Percentiles rank a stretch among this genome's conserved stretches.
Evolutionary conservation across 139 green algal genomes (phyloP).

Genomic region (Trebouxia sp.): DNA sequence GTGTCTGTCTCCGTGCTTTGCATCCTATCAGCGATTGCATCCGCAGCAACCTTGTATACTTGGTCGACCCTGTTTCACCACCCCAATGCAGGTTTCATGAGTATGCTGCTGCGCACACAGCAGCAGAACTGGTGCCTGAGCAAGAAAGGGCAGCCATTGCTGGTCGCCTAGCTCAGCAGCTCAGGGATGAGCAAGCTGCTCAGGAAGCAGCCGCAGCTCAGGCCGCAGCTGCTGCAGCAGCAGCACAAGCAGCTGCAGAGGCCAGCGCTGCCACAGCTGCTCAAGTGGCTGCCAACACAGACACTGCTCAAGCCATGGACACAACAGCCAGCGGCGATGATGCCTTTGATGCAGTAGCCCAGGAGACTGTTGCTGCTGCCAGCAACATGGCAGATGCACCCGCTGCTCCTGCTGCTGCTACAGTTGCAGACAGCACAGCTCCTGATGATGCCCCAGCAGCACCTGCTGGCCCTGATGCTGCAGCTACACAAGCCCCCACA

Average conservation of each 20-base stretch:
- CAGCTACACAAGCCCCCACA: not conserved
- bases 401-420: not conserved
- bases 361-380: not conserved
- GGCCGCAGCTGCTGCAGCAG: slow-evolving; percentile 31
- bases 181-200: not conserved
- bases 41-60: no score
- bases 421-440: not conserved
- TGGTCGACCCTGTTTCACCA: not conserved
- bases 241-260: slow-evolving; percentile 16
- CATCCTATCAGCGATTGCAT: no score
- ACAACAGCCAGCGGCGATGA: slow-evolving; percentile 25
- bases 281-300: slow-evolving; percentile 29
- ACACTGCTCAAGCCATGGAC: slow-evolving; percentile 23
- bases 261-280: slow-evolving; percentile 9
- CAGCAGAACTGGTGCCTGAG: not conserved
- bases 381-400: not conserved
- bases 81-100: not conserved
- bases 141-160: slow-evolving; percentile 8
- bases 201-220: slow-evolving; percentile 31
- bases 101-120: not conserved
- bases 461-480: not conserved
- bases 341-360: slow-evolving; percentile 18
- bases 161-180: slow-evolving; percentile 1
- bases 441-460: not conserved
- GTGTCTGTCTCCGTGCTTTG: no score